Percentiles rank a stretch among this genome's conserved stretches.
phyloP scores from a whole-genome alignment of 352 stramenopile genomes.

The Globisporangium lucens region DNA sequence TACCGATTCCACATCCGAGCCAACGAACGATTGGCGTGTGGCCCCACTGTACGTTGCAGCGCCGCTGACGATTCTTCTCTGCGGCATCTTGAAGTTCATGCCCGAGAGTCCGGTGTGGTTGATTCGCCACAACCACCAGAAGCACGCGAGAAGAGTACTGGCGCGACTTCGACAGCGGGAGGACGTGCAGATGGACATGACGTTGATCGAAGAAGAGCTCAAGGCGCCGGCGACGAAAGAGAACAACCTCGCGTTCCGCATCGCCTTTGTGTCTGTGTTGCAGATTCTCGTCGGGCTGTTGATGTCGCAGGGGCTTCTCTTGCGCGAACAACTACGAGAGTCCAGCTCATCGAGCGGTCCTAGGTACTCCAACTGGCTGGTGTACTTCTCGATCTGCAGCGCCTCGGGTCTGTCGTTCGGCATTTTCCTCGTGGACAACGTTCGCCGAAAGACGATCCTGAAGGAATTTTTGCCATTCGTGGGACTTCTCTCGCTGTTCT shows the following conservation, averaged over 20 bases:
- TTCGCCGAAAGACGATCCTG: slow-evolving; percentile 87
- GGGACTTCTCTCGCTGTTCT: slow-evolving; percentile 55
- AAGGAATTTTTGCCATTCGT: slow-evolving; percentile 85
- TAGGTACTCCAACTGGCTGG: slow-evolving; percentile 48
- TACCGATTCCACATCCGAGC: slow-evolving; percentile 34
- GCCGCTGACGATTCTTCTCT: slow-evolving; percentile 57
- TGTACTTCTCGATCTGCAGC: slow-evolving; percentile 49
- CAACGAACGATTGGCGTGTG: slow-evolving; percentile 51
- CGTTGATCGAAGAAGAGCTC: slow-evolving; percentile 53
- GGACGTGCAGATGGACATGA: slow-evolving; percentile 65
- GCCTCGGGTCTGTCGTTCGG: slow-evolving; percentile 60
- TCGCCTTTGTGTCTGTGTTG: slow-evolving; percentile 53
- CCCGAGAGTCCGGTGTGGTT: slow-evolving; percentile 83
- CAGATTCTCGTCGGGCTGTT: slow-evolving; percentile 62
- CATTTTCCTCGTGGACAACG: slow-evolving; percentile 79
- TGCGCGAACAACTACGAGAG: slow-evolving; percentile 40
- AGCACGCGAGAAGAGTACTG: slow-evolving; percentile 48
- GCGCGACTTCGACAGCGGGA: slow-evolving; percentile 61
- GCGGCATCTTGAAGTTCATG: slow-evolving; percentile 57
- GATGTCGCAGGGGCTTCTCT: slow-evolving; percentile 66
- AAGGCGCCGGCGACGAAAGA: slow-evolving; percentile 32
- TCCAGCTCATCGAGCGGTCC: slow-evolving; percentile 18
- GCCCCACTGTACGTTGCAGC: slow-evolving; percentile 60
- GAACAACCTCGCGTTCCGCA: slow-evolving; percentile 64
- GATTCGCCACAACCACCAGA: slow-evolving; percentile 47